Evolutionary conservation across 345 rosid genomes (phyloP).

Genomic region (Syzygium jambos): DNA sequence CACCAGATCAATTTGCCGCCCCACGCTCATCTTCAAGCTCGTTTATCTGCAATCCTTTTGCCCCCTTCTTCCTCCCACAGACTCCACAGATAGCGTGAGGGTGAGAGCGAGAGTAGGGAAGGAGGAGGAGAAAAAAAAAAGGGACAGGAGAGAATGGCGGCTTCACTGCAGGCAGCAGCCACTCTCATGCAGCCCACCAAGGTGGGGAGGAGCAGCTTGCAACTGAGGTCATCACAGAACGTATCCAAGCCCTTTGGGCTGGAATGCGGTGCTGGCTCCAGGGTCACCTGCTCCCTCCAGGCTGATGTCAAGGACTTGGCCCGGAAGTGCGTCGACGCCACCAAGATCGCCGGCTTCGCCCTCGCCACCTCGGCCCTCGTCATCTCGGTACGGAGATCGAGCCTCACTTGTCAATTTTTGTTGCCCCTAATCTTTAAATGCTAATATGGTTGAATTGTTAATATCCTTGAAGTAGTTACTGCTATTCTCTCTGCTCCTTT

Average conservation of each 20-base stretch:
- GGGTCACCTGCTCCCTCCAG: conserved; percentile 72
- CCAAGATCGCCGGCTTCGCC: conserved; percentile 78
- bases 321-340: conserved; percentile 56
- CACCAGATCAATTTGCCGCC: conserved; percentile 11
- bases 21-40: background rate
- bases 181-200: conserved; percentile 76
- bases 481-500: background rate
- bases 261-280: conserved; percentile 31
- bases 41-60: background rate
- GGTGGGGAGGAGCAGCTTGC: conserved; percentile 27
- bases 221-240: conserved; percentile 36
- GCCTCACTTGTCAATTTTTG: background rate
- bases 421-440: background rate
- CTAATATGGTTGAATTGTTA: background rate
- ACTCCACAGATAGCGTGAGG: background rate
- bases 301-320: conserved; percentile 64
- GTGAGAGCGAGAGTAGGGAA: background rate
- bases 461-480: background rate
- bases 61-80: background rate
- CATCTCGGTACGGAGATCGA: conserved; percentile 50
- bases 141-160: conserved; percentile 39
- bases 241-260: conserved; percentile 53
- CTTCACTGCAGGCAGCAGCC: conserved; percentile 86
- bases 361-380: conserved; percentile 96
- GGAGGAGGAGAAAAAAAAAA: background rate